Conservation (phyloP, 2,329 filamentous ascomycete genomes). For the Metarhizium brunneum region DNA sequence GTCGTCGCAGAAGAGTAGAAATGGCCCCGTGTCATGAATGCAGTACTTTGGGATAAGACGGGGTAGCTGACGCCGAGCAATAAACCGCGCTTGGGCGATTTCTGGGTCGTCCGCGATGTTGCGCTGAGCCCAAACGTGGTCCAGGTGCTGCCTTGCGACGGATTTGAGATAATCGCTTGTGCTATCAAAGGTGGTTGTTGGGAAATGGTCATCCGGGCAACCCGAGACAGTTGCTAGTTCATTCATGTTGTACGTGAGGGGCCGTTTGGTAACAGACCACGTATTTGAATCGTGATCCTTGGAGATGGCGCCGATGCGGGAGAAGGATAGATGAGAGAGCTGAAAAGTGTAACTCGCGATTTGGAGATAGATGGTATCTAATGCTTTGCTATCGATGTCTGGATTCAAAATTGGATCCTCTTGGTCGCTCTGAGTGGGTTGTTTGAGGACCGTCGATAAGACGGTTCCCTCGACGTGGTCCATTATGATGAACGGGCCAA, state of each 20-base stretch:
- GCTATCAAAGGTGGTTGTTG: constrained; percentile 18
- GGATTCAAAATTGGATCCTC: background rate
- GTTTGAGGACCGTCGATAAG: constrained; percentile 14
- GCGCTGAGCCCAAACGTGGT: constrained; percentile 20
- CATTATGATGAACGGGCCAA: constrained; percentile 25
- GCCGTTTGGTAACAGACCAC: constrained; percentile 23
- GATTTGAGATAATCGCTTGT: constrained; percentile 21
- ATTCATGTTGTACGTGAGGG: constrained; percentile 33
- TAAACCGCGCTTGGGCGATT: constrained; percentile 18
- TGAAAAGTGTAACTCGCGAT: constrained; percentile 16
- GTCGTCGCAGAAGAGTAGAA: constrained; percentile 29
- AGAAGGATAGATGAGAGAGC: constrained; percentile 21
- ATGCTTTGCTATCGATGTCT: constrained; percentile 13
- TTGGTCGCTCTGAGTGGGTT: constrained; percentile 11
- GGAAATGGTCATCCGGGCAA: constrained; percentile 19
- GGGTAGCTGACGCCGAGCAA: constrained; percentile 22
- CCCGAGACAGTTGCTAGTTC: constrained; percentile 21
- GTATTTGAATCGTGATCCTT: constrained; percentile 7
- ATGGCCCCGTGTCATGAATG: constrained; percentile 22
- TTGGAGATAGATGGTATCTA: constrained; percentile 15
- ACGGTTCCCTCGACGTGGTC: constrained; percentile 19
- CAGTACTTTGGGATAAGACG: constrained; percentile 22
- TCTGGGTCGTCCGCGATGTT: constrained; percentile 20
- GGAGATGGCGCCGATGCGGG: constrained; percentile 25
- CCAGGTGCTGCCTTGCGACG: constrained; percentile 16